Evolutionary conservation across 495 filamentous ascomycete species (phyloP), one percentile per base, ranked within the genome.

Genomic region (Lasiosphaeria miniovina): DNA sequence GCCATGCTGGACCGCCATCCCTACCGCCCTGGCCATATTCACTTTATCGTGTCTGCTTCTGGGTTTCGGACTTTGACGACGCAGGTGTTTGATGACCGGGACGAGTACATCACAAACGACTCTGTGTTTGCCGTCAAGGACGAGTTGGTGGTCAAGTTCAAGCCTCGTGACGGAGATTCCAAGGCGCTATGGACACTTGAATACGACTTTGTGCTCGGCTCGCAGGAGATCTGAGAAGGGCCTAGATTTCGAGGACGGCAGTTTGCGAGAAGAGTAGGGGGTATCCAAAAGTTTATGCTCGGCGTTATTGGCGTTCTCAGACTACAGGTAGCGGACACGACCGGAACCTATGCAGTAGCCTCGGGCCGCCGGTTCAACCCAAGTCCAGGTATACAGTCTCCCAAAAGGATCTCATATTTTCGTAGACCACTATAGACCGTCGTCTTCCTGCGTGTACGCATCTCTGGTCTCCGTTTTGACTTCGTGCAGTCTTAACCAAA

Each of bases 91-190:
- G 88, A 92, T 65, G 67, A 79, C 57, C 76, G 82, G 33, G 87
- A 86, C 62, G 71, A 80, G 61, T 82, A 90, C 60, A 73, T 89
- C 24, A 68, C 67, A 31, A 78, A 90, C 48, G 89, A 93, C 71
- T 75, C 83, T 0, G 89, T 89, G 6, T 93, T 91, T 64, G 89
- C 89, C 0, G 87, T 90, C 40, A 93, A 91, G 77, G 84, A 90
- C 61, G 86, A 83, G 24, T 71, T 92, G 62, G 65, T 90, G 45
- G 86, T 90, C 17, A 81, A 85, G 58, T 91, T 92, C 65, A 61
- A 80, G 55, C 78, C 79, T 31, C 76, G 80, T 15, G 67, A 85
- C 63, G 80, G 75, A 10, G 86, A 90, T 62, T 70, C 80, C 1
- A 76, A 83, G 65, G 89, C 87, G 41, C 68, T 72, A 17, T 84